Conservation (phyloP, 345 rosid species). For the Brassica carinata region DNA sequence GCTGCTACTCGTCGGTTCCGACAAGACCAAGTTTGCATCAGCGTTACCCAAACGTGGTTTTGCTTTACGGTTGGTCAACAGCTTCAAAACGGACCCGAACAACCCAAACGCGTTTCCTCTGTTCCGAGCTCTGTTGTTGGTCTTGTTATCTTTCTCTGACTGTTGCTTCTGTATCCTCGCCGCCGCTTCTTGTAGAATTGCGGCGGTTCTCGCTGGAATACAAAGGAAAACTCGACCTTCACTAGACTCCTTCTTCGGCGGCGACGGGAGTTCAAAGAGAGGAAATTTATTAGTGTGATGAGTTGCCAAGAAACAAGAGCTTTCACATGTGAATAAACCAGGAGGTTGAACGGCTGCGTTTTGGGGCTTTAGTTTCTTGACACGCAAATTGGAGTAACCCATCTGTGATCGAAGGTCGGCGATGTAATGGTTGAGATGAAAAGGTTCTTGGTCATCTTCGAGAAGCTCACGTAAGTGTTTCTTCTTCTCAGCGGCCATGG, state of each 20-base stretch:
- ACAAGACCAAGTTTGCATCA: slow-evolving; percentile 17
- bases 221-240: slow-evolving; percentile 41
- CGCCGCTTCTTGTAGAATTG: slow-evolving; percentile 73
- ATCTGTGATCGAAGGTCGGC: slow-evolving; percentile 56
- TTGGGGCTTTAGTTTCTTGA: slow-evolving; percentile 53
- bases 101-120: slow-evolving; percentile 46
- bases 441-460: slow-evolving; percentile 90
- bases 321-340: slow-evolving; percentile 51
- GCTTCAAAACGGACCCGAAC: slow-evolving; percentile 62
- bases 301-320: slow-evolving; percentile 63
- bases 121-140: slow-evolving; percentile 37
- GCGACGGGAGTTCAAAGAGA: slow-evolving; percentile 57
- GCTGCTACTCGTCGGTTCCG: slow-evolving; percentile 31
- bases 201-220: slow-evolving; percentile 38
- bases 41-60: slow-evolving; percentile 37
- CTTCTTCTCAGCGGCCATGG: slow-evolving; percentile 50
- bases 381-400: slow-evolving; percentile 42
- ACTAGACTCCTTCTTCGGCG: slow-evolving; percentile 37
- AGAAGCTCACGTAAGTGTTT: slow-evolving; percentile 65
- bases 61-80: slow-evolving; percentile 46
- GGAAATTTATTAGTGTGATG: slow-evolving; percentile 60
- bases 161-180: slow-evolving; percentile 66
- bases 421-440: slow-evolving; percentile 69
- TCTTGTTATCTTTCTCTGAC: slow-evolving; percentile 20
- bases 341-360: slow-evolving; percentile 31